phyloP scores from a whole-genome alignment of 331 rosid genomes.

The Prunus yedoensis region DNA sequence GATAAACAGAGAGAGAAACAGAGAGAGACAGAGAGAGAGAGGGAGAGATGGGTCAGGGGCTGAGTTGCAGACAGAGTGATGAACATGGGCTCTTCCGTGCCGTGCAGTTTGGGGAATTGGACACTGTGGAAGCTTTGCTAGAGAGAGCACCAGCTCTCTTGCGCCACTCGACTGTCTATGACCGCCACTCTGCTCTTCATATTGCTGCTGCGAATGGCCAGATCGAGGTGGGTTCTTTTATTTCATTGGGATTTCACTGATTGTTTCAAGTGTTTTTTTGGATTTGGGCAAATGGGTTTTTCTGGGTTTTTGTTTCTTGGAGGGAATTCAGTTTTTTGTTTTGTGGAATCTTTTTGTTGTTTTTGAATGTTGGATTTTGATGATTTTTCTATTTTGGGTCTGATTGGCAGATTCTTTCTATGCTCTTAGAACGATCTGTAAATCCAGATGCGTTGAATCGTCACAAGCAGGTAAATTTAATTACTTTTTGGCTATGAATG shows the following conservation, averaged over 20 bases:
- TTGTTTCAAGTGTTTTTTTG: not conserved
- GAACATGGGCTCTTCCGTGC: constrained; percentile 77
- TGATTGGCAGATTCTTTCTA: constrained; percentile 61
- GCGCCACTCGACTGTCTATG: constrained; percentile 60
- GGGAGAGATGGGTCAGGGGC: constrained; percentile 71
- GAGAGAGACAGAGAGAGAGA: not conserved
- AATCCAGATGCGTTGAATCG: constrained; percentile 75
- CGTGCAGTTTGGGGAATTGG: constrained; percentile 62
- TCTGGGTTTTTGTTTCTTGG: constrained; percentile 15
- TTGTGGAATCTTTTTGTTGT: constrained; percentile 3
- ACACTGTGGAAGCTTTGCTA: constrained; percentile 39
- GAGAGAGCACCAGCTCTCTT: constrained; percentile 49
- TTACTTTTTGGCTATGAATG: constrained; percentile 1
- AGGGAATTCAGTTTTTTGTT: not conserved
- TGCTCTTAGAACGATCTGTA: constrained; percentile 67
- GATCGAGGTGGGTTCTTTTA: constrained; percentile 56
- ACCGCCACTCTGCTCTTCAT: constrained; percentile 81
- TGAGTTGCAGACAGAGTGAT: constrained; percentile 66
- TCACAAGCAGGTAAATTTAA: constrained; percentile 70
- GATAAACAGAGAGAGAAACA: not conserved
- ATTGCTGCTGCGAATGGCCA: constrained; percentile 82
- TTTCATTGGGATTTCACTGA: not conserved
- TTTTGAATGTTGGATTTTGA: constrained; percentile 6
- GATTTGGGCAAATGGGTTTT: constrained; percentile 16
- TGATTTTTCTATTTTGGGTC: not conserved